Evolutionary conservation across 2,329 filamentous ascomycete species (phyloP), one percentile per base, ranked within the genome.

Genomic region (Basipetospora chlamydospora): DNA sequence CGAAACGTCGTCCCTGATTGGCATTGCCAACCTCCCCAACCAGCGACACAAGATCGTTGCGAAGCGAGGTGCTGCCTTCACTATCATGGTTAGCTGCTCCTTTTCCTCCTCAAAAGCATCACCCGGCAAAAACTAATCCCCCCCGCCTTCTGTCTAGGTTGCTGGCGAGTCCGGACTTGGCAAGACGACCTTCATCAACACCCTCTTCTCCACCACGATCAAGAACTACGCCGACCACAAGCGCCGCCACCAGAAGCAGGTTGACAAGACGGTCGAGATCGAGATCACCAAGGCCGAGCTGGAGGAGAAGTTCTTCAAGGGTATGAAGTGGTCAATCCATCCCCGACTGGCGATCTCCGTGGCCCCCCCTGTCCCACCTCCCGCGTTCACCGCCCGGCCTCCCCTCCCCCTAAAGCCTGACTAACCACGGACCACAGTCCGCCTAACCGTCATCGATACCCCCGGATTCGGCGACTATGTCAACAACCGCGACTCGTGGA

Each of bases 151-250:
- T 26, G 11, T 21, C 33, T 53, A 93, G 86, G 86, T 96, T 64
- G 90, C 90, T 67, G 88, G 88, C 67, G 88, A 98, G 70, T 96
- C 90, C 49, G 88, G 88, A 56, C 68, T 96, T 50, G 90, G 90
- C 70, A 98, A 98, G 77, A 98, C 92, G 18, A 98, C 90, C 53
- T 98, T 98, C 67, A 96, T 98, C 77, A 98, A 98, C 78, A 98
- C 90, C 42, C 79, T 98, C 43, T 98, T 98, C 74, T 98, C 90
- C 44, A 98, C 92, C 48, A 98, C 90, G 52, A 98, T 98, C 76
- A 98, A 98, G 75, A 98, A 96, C 75, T 98, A 98, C 63, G 90
- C 90, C 73, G 90, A 98, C 64, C 88, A 98, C 76, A 94, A 94
- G 74, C 83, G 86, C 64, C 84, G 90, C 57, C 90, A 98, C 64